Base-by-base conservation (phyloP, 2,329 filamentous ascomycete species). In the Aspergillus sp. region DNA sequence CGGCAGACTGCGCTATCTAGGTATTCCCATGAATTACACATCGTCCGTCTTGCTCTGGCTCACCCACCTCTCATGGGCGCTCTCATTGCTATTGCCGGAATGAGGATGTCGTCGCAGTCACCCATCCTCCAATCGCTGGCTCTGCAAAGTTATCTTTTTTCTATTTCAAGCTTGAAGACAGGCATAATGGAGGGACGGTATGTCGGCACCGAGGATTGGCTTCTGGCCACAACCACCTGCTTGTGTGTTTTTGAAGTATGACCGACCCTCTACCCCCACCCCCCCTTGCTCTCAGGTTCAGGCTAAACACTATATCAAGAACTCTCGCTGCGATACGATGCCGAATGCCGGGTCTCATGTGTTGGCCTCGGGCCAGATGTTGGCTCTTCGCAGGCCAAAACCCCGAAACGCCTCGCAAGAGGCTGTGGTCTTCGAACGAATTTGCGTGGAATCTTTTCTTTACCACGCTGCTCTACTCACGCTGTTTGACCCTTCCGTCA, bases 371-470 rank as follows among this genome's bases (percentile, higher is more conserved):
- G 56, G 57, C 3, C 17, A 40, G 13, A 15, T 65, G 2, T 27
- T 63, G 12, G 40, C 39, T 4, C 51, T 59, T 19, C 53, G 63
- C 41, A 54, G 40, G 11, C 47, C 54, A 2, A 53, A 57, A 45
- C 27, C 37, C 19, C 39, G 24, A 7, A 56, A 48, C 13, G 51
- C 46, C 9, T 49, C 61, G 3, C 56, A 59, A 30, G 41, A 58
- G 6, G 42, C 50, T 1, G 54, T 59, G 6, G 54, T 59, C 2
- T 63, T 65, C 41, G 61, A 65, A 17, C 53, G 63, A 3, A 59
- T 65, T 11, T 65, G 63, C 46, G 47, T 58, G 8, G 63, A 65
- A 22, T 63, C 57, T 17, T 65, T 65, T 37, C 27, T 65, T 5
- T 65, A 65, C 33, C 61, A 65, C n/a, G 56, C 57, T 2, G 57